A percentile compares a stretch with the other conserved stretches of the same genome.
Evolutionary conservation across 306 rosid genomes (phyloP).

Genomic region (Lathyrus tuberosus): DNA sequence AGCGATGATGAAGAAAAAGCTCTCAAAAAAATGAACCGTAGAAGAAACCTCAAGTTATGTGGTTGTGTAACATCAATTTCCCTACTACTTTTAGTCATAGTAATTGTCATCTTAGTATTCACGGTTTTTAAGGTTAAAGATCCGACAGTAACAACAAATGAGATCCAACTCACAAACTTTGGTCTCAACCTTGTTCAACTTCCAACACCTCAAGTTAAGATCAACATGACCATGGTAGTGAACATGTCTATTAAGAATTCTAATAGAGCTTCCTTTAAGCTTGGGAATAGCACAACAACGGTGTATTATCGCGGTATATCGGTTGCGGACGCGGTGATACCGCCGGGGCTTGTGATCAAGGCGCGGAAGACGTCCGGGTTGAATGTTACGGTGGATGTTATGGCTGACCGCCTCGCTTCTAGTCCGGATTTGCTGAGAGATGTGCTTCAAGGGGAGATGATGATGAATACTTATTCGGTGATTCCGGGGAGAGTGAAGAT

Average conservation of each 20-base stretch:
- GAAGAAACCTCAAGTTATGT: constrained; percentile 51
- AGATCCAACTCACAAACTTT: constrained; percentile 44
- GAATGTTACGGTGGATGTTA: constrained; percentile 55
- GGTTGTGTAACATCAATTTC: constrained; percentile 30
- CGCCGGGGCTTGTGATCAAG: constrained; percentile 43
- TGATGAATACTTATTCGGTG: constrained; percentile 50
- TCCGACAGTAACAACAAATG: constrained; percentile 52
- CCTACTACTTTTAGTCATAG: constrained; percentile 38
- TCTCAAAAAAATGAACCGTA: constrained; percentile 11
- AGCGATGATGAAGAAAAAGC: constrained; percentile 37
- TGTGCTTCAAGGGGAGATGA: constrained; percentile 39
- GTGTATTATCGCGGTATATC: constrained; percentile 40
- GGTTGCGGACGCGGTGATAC: constrained; percentile 54
- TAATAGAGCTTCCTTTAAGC: constrained; percentile 55
- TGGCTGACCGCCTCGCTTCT: constrained; percentile 44
- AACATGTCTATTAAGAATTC: constrained; percentile 63
- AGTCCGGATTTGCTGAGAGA: constrained; percentile 45
- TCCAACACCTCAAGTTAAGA: constrained; percentile 46
- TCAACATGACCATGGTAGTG: constrained; percentile 51
- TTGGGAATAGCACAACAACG: constrained; percentile 56
- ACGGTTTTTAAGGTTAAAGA: constrained; percentile 64
- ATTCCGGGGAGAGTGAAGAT: constrained; percentile 63
- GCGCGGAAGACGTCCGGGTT: constrained; percentile 49
- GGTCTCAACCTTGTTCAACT: constrained; percentile 33
- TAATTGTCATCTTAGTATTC: constrained; percentile 49